Percentiles rank a stretch among this genome's conserved stretches.
These are phyloP conservation scores for Sporothrix brunneoviolacea DNA, from an alignment of 2,329 filamentous ascomycete species.

Conservation along the genomic window DNA sequence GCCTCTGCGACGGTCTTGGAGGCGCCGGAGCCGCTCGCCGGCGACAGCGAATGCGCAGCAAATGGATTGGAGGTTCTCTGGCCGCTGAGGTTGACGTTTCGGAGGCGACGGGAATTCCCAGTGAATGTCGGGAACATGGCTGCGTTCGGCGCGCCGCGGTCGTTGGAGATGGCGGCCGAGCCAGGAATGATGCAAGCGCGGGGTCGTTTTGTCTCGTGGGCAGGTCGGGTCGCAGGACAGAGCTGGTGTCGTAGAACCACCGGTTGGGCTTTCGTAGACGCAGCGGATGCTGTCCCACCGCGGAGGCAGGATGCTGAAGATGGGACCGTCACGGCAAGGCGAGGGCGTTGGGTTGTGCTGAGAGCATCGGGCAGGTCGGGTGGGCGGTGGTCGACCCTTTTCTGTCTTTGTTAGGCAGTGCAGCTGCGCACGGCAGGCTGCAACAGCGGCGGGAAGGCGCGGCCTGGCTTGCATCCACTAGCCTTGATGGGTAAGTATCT, in stretches of 20 bases:
- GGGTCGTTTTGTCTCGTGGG: neutral
- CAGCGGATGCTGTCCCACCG: too few species aligned
- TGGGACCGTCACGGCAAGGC: neutral
- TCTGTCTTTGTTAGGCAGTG: slow-evolving; percentile 8
- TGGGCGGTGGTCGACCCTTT: neutral
- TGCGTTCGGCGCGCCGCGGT: neutral
- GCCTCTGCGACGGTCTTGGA: slow-evolving; percentile 77
- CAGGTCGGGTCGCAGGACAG: neutral
- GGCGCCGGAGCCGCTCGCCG: slow-evolving; percentile 53
- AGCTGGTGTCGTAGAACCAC: neutral
- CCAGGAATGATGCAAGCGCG: slow-evolving; percentile 5
- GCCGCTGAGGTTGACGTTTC: slow-evolving; percentile 91
- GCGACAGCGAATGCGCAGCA: slow-evolving; percentile 53
- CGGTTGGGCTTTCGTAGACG: neutral
- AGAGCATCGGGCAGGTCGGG: neutral
- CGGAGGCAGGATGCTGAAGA: neutral
- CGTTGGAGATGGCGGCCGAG: neutral
- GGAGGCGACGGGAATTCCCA: slow-evolving; percentile 73
- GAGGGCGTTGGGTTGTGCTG: neutral
- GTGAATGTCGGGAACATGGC: slow-evolving; percentile 89
- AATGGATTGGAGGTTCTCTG: slow-evolving; percentile 71
- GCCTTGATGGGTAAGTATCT: neutral
- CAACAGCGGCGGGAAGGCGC: slow-evolving; percentile 2
- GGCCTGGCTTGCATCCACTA: neutral
- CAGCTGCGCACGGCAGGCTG: too few species aligned